Conservation (phyloP, 164 flowering plant species). For the Aristolochia contorta region DNA sequence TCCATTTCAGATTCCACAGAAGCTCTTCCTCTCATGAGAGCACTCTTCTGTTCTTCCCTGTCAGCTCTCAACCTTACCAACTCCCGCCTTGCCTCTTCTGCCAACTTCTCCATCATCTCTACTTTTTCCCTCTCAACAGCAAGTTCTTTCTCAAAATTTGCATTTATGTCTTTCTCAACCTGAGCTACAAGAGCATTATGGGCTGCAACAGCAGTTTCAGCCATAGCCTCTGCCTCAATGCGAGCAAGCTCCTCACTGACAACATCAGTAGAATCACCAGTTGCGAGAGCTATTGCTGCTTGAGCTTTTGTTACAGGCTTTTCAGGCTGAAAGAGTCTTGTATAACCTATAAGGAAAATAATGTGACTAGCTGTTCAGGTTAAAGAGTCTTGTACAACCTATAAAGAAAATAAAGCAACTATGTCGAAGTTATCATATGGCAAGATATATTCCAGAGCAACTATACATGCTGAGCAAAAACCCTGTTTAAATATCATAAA, state of each 20-base stretch:
- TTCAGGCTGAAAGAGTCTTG: slow-evolving; percentile 89
- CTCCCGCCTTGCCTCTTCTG: slow-evolving; percentile 72
- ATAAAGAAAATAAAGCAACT: neutral
- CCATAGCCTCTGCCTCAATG: slow-evolving; percentile 91
- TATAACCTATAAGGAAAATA: slow-evolving; percentile 46
- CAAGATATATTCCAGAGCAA: no score
- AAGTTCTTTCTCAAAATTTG: slow-evolving; percentile 72
- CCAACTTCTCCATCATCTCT: slow-evolving; percentile 67
- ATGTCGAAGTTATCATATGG: neutral
- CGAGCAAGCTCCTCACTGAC: slow-evolving; percentile 95
- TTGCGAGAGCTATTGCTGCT: slow-evolving; percentile 92
- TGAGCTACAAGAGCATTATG: slow-evolving; percentile 87
- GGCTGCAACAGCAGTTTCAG: slow-evolving; percentile 86
- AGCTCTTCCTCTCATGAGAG: slow-evolving; percentile 56
- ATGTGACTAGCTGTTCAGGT: slow-evolving; percentile 49
- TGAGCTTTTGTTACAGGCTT: slow-evolving; percentile 97
- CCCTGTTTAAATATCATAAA: no score
- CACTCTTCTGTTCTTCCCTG: slow-evolving; percentile 49
- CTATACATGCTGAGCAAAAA: no score
- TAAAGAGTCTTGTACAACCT: slow-evolving; percentile 96
- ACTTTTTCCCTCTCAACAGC: slow-evolving; percentile 63
- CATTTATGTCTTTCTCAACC: slow-evolving; percentile 81
- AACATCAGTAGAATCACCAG: slow-evolving; percentile 75
- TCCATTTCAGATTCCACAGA: slow-evolving; percentile 86
- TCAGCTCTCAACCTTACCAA: slow-evolving; percentile 61